phyloP scores from a whole-genome alignment of 306 rosid species.

The Echinosophora koreensis region DNA sequence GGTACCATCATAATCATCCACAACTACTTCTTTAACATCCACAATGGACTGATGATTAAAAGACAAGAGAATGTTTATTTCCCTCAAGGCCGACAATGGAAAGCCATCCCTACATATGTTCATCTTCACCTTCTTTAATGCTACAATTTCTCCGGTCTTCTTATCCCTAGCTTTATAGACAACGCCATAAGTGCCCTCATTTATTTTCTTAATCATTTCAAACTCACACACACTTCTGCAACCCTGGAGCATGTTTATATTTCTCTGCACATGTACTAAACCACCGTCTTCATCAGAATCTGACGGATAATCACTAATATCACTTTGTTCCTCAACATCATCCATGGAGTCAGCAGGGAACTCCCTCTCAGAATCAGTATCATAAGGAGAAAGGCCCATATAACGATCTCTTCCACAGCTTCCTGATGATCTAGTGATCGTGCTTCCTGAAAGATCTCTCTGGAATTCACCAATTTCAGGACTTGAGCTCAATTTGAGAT shows the following conservation, averaged over 20 bases:
- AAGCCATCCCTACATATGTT: slow-evolving; percentile 78
- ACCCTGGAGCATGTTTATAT: slow-evolving; percentile 73
- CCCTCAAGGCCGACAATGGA: slow-evolving; percentile 88
- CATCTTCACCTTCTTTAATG: slow-evolving; percentile 97
- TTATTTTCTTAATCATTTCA: slow-evolving; percentile 85
- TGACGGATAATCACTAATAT: slow-evolving; percentile 31
- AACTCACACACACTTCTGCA: slow-evolving; percentile 82
- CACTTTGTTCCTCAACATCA: slow-evolving; percentile 42
- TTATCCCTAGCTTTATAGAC: slow-evolving; percentile 92
- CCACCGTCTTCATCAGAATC: slow-evolving; percentile 53
- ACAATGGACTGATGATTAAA: slow-evolving; percentile 82
- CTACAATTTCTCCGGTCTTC: slow-evolving; percentile 81
- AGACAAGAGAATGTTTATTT: slow-evolving; percentile 91
- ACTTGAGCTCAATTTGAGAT: slow-evolving; percentile 44
- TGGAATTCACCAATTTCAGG: slow-evolving; percentile 67
- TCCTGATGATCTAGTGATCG: slow-evolving; percentile 51
- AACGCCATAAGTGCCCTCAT: slow-evolving; percentile 97
- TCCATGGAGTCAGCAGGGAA: slow-evolving; percentile 18
- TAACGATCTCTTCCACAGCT: slow-evolving; percentile 50
- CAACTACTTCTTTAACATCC: slow-evolving; percentile 88
- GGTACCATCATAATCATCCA: slow-evolving; percentile 75
- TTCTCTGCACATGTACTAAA: slow-evolving; percentile 40
- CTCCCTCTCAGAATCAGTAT: slow-evolving; percentile 42
- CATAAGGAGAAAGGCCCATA: slow-evolving; percentile 46
- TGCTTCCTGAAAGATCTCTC: slow-evolving; percentile 52